A percentile compares a stretch with the other conserved stretches of the same genome.
Evolutionary conservation across 441 rosid species (phyloP).

Genomic region (Pelargonium myrrhifolium): DNA sequence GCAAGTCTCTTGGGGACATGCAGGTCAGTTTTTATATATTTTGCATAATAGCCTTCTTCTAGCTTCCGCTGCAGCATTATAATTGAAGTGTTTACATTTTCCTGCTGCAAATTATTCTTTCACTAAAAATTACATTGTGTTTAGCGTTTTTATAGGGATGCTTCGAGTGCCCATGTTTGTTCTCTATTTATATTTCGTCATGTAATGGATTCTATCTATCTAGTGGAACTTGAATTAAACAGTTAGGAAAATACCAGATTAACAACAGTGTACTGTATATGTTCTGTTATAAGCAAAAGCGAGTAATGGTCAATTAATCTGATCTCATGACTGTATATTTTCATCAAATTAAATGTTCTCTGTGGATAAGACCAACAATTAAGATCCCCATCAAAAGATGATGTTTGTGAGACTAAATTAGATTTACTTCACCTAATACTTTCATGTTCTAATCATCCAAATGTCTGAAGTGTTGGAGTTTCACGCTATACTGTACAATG

Average conservation of each 20-base stretch:
- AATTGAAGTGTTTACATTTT: background rate
- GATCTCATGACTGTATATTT: background rate
- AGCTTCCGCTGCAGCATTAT: background rate
- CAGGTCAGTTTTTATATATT: conserved; percentile 41
- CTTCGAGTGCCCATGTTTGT: background rate
- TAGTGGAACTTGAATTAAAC: background rate
- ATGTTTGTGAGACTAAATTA: background rate
- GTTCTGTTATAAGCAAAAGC: conserved; percentile 3
- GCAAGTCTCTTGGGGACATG: conserved; percentile 94
- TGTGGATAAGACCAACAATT: background rate
- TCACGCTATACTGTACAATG: background rate
- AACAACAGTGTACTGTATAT: background rate
- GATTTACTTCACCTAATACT: background rate
- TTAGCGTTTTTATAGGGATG: background rate
- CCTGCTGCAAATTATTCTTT: background rate
- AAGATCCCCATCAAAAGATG: background rate
- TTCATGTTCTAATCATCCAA: background rate
- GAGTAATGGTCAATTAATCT: background rate
- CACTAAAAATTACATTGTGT: background rate
- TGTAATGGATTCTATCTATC: background rate
- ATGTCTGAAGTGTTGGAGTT: background rate
- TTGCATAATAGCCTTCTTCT: background rate
- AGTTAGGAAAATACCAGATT: background rate
- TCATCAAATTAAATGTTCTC: background rate
- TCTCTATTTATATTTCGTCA: background rate